phyloP scores from a whole-genome alignment of 257 asterid species.

The Cruciata laevipes region DNA sequence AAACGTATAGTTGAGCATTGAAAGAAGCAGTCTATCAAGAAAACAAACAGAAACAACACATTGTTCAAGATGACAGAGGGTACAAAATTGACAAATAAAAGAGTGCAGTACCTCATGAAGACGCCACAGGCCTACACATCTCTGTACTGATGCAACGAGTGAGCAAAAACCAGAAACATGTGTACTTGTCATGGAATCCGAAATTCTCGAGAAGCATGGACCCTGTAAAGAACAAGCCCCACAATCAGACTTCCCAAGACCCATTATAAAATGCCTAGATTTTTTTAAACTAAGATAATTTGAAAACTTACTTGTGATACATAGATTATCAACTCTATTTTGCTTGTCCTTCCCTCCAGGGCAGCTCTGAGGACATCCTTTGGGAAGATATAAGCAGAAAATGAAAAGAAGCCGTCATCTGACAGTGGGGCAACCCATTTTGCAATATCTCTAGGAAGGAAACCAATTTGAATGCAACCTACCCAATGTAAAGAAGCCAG shows the following conservation, averaged over 20 bases:
- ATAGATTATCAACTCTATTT: slow-evolving; percentile 52
- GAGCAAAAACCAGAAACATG: slow-evolving; percentile 59
- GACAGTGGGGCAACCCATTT: slow-evolving; percentile 87
- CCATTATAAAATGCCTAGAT: neutral
- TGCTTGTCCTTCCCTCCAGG: slow-evolving; percentile 68
- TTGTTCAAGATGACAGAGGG: neutral
- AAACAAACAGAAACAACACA: neutral
- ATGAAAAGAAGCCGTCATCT: slow-evolving; percentile 60
- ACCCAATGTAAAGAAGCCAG: slow-evolving; percentile 2
- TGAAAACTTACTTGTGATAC: slow-evolving; percentile 51
- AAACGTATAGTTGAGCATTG: neutral
- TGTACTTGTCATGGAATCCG: slow-evolving; percentile 33
- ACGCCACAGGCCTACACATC: slow-evolving; percentile 82
- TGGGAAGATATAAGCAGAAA: slow-evolving; percentile 71
- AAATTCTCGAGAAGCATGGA: slow-evolving; percentile 45
- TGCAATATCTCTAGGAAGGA: slow-evolving; percentile 68
- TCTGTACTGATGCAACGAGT: slow-evolving; percentile 67
- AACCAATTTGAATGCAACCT: slow-evolving; percentile 78
- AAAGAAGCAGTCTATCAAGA: neutral
- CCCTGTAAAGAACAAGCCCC: slow-evolving; percentile 41
- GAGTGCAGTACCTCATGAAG: slow-evolving; percentile 60
- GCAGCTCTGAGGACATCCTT: slow-evolving; percentile 77
- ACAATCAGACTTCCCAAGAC: neutral
- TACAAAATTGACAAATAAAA: neutral
- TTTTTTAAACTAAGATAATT: neutral